A percentile compares a stretch with the other conserved stretches of the same genome.
Evolutionary conservation across 1,284 basidiomycete genomes (phyloP).

Genomic region (Puccinia coronata): DNA sequence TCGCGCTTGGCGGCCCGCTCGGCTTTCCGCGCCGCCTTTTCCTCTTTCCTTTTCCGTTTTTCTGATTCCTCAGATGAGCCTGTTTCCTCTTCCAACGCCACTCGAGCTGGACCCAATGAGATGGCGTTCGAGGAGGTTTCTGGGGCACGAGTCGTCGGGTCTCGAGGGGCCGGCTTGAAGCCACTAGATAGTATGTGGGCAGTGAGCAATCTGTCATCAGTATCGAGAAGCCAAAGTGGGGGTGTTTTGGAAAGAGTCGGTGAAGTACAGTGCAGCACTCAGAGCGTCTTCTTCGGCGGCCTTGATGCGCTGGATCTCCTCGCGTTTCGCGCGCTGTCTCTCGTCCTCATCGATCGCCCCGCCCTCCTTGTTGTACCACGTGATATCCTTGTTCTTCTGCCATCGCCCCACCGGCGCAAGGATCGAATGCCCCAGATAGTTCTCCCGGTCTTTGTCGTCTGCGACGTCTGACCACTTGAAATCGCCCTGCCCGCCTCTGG

Average conservation of each 20-base stretch:
- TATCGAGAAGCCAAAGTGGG: neutral
- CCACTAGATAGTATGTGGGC: neutral
- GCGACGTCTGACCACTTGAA: constrained; percentile 89
- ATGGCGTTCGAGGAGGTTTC: constrained; percentile 37
- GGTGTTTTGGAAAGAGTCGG: constrained; percentile 49
- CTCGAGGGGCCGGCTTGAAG: constrained; percentile 38
- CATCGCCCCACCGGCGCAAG: constrained; percentile 88
- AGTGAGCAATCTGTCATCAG: neutral
- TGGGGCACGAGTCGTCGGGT: neutral
- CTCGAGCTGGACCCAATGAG: constrained; percentile 9
- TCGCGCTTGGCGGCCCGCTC: constrained; percentile 8
- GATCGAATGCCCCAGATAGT: constrained; percentile 86
- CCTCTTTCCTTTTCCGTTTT: constrained; percentile 16
- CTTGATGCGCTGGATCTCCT: constrained; percentile 77
- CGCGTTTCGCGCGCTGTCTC: constrained; percentile 59
- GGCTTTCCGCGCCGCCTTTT: constrained; percentile 41
- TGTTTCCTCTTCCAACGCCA: neutral
- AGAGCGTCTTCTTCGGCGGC: constrained; percentile 83
- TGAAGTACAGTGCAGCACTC: constrained; percentile 69
- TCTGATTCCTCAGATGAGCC: neutral
- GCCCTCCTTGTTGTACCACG: constrained; percentile 60
- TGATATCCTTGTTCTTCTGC: constrained; percentile 67
- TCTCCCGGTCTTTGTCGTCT: constrained; percentile 86
- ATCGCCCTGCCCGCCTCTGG: constrained; percentile 79
- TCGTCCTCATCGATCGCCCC: constrained; percentile 61